phyloP scores from a whole-genome alignment of 2,329 filamentous ascomycete genomes.

The Colletotrichum magnum region DNA sequence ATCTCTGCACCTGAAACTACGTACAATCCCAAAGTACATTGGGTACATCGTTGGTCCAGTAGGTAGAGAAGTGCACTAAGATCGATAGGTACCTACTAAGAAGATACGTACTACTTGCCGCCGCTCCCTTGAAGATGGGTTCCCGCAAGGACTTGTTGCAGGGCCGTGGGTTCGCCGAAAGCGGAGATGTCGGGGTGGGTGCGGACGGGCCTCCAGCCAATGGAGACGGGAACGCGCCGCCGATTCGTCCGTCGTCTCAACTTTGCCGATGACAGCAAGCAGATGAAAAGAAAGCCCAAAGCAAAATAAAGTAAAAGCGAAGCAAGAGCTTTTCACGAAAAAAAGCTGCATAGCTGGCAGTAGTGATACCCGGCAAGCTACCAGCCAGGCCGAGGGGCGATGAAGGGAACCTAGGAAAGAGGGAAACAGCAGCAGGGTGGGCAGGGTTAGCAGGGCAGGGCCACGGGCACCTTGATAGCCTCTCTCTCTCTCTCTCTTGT shows the following conservation, averaged over 20 bases:
- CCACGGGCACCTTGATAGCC: neutral
- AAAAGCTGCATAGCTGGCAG: slow-evolving; percentile 11
- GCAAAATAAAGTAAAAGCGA: neutral
- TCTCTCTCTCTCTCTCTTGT: neutral
- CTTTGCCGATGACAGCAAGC: slow-evolving; percentile 36
- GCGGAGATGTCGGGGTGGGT: slow-evolving; percentile 42
- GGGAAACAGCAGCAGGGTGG: neutral
- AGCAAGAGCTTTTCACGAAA: neutral
- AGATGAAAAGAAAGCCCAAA: neutral
- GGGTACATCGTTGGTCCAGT: too few relatives aligned
- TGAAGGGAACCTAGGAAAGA: too few relatives aligned
- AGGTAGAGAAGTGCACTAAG: too few relatives aligned
- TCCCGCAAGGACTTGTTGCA: slow-evolving; percentile 35
- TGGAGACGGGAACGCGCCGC: slow-evolving; percentile 28
- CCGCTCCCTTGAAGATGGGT: slow-evolving; percentile 35
- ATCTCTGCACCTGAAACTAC: too few relatives aligned
- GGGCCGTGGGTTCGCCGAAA: slow-evolving; percentile 43
- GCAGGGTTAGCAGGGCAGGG: neutral
- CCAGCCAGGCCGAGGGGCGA: neutral
- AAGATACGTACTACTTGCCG: neutral
- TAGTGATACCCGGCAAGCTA: neutral
- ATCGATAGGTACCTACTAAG: neutral
- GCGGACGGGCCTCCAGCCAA: slow-evolving; percentile 33
- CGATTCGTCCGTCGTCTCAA: slow-evolving; percentile 40
- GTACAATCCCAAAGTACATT: too few relatives aligned